Base-by-base conservation (phyloP, 257 asterid species). In the Solanum chiquidenum region DNA sequence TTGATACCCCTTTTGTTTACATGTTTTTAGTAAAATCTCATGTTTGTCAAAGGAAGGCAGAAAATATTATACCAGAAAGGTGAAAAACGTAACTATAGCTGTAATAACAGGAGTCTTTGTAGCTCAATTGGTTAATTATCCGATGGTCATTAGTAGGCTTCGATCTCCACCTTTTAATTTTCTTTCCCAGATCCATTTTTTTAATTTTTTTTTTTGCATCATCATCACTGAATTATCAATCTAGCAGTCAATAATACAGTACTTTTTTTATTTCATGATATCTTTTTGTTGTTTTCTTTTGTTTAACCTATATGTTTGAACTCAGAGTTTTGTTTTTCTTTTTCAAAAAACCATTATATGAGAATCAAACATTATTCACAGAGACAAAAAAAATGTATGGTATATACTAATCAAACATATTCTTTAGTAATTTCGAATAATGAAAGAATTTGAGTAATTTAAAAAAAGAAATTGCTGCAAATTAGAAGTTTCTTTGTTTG, bases 101-200 rank as follows among this genome's bases (percentile, higher is more conserved):
- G 31, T 18, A 69, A 1, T 69, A 13, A 69, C 0, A 0, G 7
- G 20, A 66, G 7, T 66, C 5, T 12, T 0, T 6, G 0, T 69
- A 29, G 25, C 1, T 72, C 0, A 72, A 2, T 72, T 33, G 21
- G 6, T 33, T 8, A 5, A 5, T 69, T 3, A 29, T 72, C 23
- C 7, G 13, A 3, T 16, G 55, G 18, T 68, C 8, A 27, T 27
- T 31, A 14, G 11, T 12, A 8, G 27, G 27, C n/a, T 33, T 31
- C 0, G n/a, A 72, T 72, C 79, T 72, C 7, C 25, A 8, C 42
- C 42, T 71, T 71, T 7, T 71, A 71, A 16, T 71, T 7, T 69
- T 35, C 40, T 31, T 69, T 14, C 5, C 38, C 21, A 13, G 58
- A 16, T 49, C 21, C 58, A 42, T 42, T 42, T 49, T 0, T 5